Base-by-base conservation (phyloP, 768 basidiomycete species). In the Lentinula raphanica region DNA sequence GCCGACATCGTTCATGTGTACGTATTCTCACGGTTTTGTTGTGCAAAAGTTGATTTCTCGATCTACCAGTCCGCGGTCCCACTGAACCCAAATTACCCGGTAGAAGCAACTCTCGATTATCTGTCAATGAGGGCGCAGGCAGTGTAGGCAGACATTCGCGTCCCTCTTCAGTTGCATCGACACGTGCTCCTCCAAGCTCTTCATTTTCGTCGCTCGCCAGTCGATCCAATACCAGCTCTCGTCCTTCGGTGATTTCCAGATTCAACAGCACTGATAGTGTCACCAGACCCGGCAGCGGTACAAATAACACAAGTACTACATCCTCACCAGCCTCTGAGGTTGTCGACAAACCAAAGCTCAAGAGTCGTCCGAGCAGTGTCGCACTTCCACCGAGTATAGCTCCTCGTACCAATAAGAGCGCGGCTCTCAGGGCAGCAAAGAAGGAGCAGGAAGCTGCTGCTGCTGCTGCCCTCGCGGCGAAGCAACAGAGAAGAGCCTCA, bases 361-460 rank as follows among this genome's bases (percentile, higher is more conserved):
- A 28, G 2, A 79, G 81, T 3, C 84, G 86, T 19, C 83, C 79
- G 3, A 82, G 81, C 66, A 86, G 85, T 64, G 66, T 82, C 44
- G 38, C 56, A 74, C 72, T 51, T 75, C 78, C 56, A 1, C 89
- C 91, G 1, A 75, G 78, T 3, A 88, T 92, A 59, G 69, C 70
- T 8, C 92, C 91, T 7, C 77, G 88, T 55, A 81, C 76, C 60
- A 94, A 94, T 70, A 84, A 79, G 68, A 91, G 86, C 63, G 90
- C 92, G 2, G 72, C 82, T 5, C 68, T 93, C 55, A 78, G 90
- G 23, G 82, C 77, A 11, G 86, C 85, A 60, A 91, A 91, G 74
- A 76, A 82, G 72, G 86, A 81, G 59, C 76, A 75, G 31, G 79
- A 80, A 65, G 71, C 72, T n/a, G 69, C 70, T 19, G 70, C 68